Percentiles rank a stretch among this genome's conserved stretches.
phyloP scores from a whole-genome alignment of 345 rosid species.

The Brassica cretica region DNA sequence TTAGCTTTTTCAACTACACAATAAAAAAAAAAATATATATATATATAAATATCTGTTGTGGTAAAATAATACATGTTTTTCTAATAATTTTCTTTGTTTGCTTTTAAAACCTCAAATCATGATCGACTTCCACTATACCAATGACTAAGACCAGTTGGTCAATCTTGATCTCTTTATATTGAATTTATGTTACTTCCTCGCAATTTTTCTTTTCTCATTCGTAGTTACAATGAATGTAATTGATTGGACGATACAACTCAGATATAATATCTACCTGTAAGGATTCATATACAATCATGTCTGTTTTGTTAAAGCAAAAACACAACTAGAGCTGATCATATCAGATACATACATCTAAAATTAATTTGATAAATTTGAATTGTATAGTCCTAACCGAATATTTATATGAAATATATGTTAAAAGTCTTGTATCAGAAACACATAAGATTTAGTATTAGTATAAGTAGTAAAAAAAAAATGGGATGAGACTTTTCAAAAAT shows the following conservation, averaged over 20 bases:
- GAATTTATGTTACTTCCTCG: background rate
- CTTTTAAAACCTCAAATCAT: constrained; percentile 16
- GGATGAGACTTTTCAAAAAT: background rate
- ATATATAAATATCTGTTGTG: background rate
- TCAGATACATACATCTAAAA: background rate
- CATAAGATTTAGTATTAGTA: background rate
- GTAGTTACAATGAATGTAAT: background rate
- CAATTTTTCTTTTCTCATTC: constrained; percentile 11
- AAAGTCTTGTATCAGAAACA: background rate
- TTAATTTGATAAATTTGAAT: background rate
- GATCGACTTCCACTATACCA: constrained; percentile 25
- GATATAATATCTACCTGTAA: too few species aligned
- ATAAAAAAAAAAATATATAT: background rate
- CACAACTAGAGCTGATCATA: background rate
- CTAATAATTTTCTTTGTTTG: background rate
- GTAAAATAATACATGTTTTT: constrained; percentile 22
- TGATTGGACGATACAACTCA: background rate
- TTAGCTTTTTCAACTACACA: background rate
- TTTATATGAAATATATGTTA: background rate
- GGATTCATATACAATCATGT: background rate
- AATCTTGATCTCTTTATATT: constrained; percentile 10
- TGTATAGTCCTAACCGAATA: background rate
- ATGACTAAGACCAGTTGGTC: constrained; percentile 26
- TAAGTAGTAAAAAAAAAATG: background rate
- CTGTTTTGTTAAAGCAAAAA: background rate